Conservation (phyloP, 257 asterid genomes). For the Rauvolfia tetraphylla region DNA sequence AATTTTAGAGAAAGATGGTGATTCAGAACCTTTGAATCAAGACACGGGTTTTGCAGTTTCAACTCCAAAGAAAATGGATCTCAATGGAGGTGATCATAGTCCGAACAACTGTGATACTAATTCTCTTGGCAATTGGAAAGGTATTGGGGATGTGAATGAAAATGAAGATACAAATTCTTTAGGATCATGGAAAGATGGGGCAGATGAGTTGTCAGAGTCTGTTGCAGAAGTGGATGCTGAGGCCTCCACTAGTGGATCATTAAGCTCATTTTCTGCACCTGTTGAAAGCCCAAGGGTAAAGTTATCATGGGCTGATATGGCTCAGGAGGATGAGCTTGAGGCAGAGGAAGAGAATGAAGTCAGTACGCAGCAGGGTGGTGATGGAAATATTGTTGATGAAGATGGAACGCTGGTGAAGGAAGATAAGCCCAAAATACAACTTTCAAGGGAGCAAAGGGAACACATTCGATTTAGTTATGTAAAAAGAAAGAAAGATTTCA, state of each 20-base stretch:
- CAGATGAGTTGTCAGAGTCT: conserved; percentile 35
- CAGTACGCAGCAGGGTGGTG: conserved; percentile 8
- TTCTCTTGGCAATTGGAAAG: conserved; percentile 48
- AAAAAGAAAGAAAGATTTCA: conserved; percentile 34
- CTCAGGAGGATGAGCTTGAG: conserved; percentile 79
- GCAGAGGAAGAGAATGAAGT: conserved; percentile 30
- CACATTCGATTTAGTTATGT: conserved; percentile 35
- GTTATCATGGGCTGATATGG: conserved; percentile 98
- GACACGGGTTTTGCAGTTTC: conserved; percentile 28
- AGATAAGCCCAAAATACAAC: conserved; percentile 39
- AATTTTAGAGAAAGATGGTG: conserved; percentile 23
- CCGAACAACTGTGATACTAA: conserved; percentile 37
- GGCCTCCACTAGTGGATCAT: conserved; percentile 32
- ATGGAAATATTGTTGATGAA: conserved; percentile 23
- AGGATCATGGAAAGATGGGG: conserved; percentile 74
- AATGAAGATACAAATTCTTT: conserved; percentile 53
- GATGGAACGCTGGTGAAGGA: conserved; percentile 29
- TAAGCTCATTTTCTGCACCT: conserved; percentile 27
- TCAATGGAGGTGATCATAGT: conserved; percentile 31
- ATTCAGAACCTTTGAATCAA: conserved; percentile 24
- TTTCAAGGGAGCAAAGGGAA: conserved; percentile 45
- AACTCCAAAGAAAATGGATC: conserved; percentile 24
- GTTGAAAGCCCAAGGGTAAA: conserved; percentile 34
- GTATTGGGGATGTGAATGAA: conserved; percentile 40
- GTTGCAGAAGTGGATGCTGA: conserved; percentile 24